phyloP scores from a whole-genome alignment of 805 yeast species.

The Saccharomycopsis vini region DNA sequence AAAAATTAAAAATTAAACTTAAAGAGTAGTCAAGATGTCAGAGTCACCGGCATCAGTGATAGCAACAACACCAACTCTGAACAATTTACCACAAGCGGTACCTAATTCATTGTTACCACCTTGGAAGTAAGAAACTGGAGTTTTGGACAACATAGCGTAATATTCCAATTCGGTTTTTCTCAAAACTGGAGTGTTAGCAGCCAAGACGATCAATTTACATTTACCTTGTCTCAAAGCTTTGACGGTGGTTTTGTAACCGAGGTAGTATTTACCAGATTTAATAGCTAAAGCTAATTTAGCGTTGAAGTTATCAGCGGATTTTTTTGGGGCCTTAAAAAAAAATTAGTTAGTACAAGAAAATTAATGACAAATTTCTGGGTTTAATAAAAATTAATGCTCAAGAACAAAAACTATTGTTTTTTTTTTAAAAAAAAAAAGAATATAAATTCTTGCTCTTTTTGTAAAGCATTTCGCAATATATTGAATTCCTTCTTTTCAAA shows the following conservation, averaged over 20 bases:
- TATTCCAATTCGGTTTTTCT: constrained; percentile 99
- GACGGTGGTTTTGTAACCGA: constrained; percentile 98
- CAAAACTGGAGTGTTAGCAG: constrained; percentile 99
- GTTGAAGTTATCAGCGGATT: constrained; percentile 89
- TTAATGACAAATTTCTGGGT: neutral
- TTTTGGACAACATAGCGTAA: constrained; percentile 99
- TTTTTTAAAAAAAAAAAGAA: neutral
- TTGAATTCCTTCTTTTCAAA: too few species aligned
- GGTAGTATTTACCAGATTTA: constrained; percentile 99
- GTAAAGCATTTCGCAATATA: too few species aligned
- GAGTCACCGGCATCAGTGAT: constrained; percentile 99
- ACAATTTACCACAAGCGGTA: constrained; percentile 99
- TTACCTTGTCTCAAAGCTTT: constrained; percentile 98
- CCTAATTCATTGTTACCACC: constrained; percentile 99
- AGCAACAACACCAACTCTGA: constrained; percentile 98
- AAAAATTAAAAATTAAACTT: constrained; percentile 6
- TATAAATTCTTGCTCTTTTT: constrained; percentile 6
- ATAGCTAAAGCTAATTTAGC: constrained; percentile 95
- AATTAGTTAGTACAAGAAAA: neutral
- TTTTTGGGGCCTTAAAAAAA: constrained; percentile 82
- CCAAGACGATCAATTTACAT: constrained; percentile 95
- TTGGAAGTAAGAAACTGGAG: constrained; percentile 94
- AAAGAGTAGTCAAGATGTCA: constrained; percentile 73
- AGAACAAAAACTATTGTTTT: neutral
- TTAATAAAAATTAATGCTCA: too few species aligned